phyloP scores from a whole-genome alignment of 2,329 filamentous ascomycete genomes.

The Niveomyces coronatus region DNA sequence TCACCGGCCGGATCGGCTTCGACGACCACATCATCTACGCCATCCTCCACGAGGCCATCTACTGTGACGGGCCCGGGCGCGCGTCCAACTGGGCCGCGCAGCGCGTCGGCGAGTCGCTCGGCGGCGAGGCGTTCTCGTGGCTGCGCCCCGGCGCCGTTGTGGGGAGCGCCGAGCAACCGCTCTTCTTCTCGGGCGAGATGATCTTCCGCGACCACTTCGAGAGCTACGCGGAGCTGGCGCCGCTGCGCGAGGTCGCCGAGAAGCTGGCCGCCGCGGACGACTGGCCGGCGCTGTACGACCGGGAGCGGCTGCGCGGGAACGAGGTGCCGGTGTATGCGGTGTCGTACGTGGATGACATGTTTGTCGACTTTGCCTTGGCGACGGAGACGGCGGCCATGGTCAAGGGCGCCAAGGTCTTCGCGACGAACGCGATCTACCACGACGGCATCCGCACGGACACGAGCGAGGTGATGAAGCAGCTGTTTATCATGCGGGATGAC shows the following conservation, averaged over 20 bases:
- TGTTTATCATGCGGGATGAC: conserved; percentile 69
- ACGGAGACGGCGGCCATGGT: conserved; percentile 65
- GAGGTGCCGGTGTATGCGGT: conserved; percentile 79
- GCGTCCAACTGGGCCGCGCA: conserved; percentile 68
- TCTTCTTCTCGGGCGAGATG: conserved; percentile 90
- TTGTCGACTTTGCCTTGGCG: conserved; percentile 69
- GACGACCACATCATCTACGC: conserved; percentile 76
- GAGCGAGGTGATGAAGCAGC: conserved; percentile 64
- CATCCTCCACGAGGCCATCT: conserved; percentile 78
- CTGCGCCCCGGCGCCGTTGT: conserved; percentile 24
- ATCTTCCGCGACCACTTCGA: conserved; percentile 79
- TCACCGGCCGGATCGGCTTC: conserved; percentile 60
- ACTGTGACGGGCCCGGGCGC: conserved; percentile 57
- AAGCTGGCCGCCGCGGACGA: conserved; percentile 55
- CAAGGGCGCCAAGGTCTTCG: conserved; percentile 65
- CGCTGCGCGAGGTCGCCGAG: conserved; percentile 58
- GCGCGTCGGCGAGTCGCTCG: conserved; percentile 42
- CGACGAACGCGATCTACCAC: conserved; percentile 84
- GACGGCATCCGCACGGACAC: conserved; percentile 64
- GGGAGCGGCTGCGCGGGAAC: conserved; percentile 62
- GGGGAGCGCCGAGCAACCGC: conserved; percentile 31
- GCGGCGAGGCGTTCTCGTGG: conserved; percentile 37
- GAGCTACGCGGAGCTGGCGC: conserved; percentile 63
- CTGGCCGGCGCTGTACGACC: conserved; percentile 72
- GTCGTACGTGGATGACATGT: conserved; percentile 82